Base-by-base conservation (phyloP, 345 rosid species). In the Eucalyptus rudis region DNA sequence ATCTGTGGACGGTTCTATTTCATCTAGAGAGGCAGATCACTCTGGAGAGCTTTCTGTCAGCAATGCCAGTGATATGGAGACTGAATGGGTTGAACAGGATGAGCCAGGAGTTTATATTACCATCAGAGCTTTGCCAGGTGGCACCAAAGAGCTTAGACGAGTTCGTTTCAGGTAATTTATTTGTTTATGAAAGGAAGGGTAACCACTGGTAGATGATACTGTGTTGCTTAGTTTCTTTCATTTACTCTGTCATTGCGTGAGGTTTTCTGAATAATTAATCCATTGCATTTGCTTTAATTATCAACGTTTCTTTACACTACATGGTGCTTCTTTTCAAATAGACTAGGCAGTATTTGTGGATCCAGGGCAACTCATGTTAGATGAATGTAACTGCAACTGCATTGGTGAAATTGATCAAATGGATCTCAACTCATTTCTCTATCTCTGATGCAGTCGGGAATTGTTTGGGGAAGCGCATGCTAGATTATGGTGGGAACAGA, bases 21-120 rank as follows among this genome's bases (percentile, higher is more conserved):
- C 93, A n/a, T 95, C 98, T 44, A 94, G 98, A 90, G 99, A 95
- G 88, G 93, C 89, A 88, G 96, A 94, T 90, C 96, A 56, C 85
- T 95, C 98, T 6, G 97, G 93, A 64, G 99, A 96, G 91, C 93
- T 96, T 86, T 98, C 99, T 31, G 64, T 97, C 76, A 95, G 99
- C 86, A 96, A 96, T 94, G 98, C 99, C 11, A 97, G 99, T 88
- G 99, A 98, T 85, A 88, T 90, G 89, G 99, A 98, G 87, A 92
- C 96, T 12, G 99, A 98, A 92, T 97, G 99, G 99, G 96, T 97
- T 14, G 99, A 96, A 89, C 98, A 96, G 92, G 99, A 97, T 85
- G 98, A 97, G 92, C 96, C 96, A 0, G 99, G 99, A 56, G 97
- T 97, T n/a, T 97, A 97, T 90, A 95, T 97, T 89, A 97, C 99